A percentile compares a stretch with the other conserved stretches of the same genome.
phyloP scores from a whole-genome alignment of 805 yeast genomes.

The Nakazawaea wyomingensis region DNA sequence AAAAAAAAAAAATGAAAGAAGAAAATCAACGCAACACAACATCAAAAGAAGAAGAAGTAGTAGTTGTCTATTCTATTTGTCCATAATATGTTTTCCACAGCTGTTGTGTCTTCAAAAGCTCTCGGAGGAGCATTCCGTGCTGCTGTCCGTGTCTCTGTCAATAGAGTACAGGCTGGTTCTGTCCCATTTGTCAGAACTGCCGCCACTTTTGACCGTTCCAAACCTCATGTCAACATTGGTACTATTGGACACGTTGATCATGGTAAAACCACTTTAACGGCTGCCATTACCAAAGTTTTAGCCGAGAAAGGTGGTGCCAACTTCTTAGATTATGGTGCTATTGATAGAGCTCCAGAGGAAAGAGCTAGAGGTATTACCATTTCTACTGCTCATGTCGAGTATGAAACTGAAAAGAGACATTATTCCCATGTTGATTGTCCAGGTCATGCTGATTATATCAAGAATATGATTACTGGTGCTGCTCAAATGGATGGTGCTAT shows the following conservation, averaged over 20 bases:
- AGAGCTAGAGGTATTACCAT: constrained; percentile 99
- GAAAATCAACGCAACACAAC: too few species aligned
- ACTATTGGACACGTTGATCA: constrained; percentile 99
- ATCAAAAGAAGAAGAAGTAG: too few species aligned
- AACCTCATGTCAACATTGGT: constrained; percentile 96
- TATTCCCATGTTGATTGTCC: constrained; percentile 99
- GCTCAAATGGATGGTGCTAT: constrained; percentile 99
- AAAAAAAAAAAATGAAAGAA: not conserved
- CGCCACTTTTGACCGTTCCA: constrained; percentile 83
- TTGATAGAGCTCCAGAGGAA: constrained; percentile 98
- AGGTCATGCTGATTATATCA: constrained; percentile 98
- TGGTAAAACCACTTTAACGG: constrained; percentile 97
- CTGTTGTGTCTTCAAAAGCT: constrained; percentile 1
- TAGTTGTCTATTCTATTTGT: not conserved
- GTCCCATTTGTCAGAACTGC: constrained; percentile 32
- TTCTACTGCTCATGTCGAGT: constrained; percentile 96
- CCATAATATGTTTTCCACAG: not conserved
- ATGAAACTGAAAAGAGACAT: constrained; percentile 91
- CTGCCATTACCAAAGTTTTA: constrained; percentile 95
- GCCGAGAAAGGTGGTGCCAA: constrained; percentile 86
- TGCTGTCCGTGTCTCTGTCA: constrained; percentile 4
- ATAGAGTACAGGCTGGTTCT: not conserved
- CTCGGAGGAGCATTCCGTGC: constrained; percentile 4
- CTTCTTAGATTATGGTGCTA: constrained; percentile 88
- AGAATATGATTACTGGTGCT: constrained; percentile 99